Evolutionary conservation across 192 early-diverging fungal species (phyloP).

Genomic region (Jimgerdemannia flammicorona): DNA sequence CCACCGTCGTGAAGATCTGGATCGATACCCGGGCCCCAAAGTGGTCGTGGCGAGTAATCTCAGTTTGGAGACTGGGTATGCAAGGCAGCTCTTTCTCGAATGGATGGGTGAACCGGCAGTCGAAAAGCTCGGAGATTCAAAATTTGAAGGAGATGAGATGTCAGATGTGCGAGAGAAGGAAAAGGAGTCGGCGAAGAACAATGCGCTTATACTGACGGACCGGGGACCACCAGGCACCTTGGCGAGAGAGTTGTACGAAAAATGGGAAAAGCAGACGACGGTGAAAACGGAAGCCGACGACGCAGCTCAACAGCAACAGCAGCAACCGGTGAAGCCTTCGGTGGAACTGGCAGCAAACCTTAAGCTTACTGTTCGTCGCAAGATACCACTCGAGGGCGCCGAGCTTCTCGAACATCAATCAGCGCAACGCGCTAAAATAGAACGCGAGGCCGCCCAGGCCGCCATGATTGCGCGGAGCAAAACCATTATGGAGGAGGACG

Average conservation of each 20-base stretch:
- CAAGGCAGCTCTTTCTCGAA: conserved; percentile 71
- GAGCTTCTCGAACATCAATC: conserved; percentile 74
- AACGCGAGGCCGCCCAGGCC: conserved; percentile 74
- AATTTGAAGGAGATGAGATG: conserved; percentile 3
- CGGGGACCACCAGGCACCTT: conserved; percentile 69
- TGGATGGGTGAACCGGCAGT: conserved; percentile 46
- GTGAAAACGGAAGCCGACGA: conserved; percentile 28
- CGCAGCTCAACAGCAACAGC: conserved; percentile 19
- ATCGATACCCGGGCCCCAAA: conserved; percentile 67
- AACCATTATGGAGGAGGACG: conserved; percentile 80
- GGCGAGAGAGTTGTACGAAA: conserved; percentile 60
- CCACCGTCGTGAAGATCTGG: conserved; percentile 64
- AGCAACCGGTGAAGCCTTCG: conserved; percentile 25
- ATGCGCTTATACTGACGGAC: conserved; percentile 77
- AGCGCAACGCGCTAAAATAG: conserved; percentile 55
- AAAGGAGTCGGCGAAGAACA: conserved; percentile 17
- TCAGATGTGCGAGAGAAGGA: conserved; percentile 17
- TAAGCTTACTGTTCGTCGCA: conserved; percentile 41
- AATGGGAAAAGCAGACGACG: conserved; percentile 49
- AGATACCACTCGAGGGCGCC: conserved; percentile 80
- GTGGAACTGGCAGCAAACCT: conserved; percentile 21
- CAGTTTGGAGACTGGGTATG: conserved; percentile 81
- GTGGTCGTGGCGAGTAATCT: conserved; percentile 81
- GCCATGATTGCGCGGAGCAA: conserved; percentile 56
- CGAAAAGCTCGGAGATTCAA: background rate